Evolutionary conservation across 805 yeast species (phyloP).

Genomic region (Suhomyces vadensis): DNA sequence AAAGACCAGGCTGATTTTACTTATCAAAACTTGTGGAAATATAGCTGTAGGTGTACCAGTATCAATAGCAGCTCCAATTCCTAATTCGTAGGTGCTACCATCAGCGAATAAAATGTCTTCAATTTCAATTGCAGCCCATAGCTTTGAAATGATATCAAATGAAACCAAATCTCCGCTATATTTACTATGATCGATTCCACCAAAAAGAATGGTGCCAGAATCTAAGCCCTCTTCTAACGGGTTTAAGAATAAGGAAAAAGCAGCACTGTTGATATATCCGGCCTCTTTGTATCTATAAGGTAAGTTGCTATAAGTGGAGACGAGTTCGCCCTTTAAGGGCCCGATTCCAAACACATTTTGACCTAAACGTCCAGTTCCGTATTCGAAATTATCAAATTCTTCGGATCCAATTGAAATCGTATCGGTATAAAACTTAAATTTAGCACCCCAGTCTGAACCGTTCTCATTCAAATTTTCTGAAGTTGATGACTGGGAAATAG

Average conservation of each 20-base stretch:
- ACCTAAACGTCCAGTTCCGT: not conserved
- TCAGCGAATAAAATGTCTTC: slow-evolving; percentile 48
- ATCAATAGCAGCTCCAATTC: slow-evolving; percentile 33
- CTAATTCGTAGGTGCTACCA: slow-evolving; percentile 20
- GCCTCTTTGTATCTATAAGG: not conserved
- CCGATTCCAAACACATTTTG: not conserved
- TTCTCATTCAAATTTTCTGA: not conserved
- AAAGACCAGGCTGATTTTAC: slow-evolving; percentile 34
- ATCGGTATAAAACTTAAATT: not conserved
- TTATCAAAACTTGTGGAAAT: slow-evolving; percentile 39
- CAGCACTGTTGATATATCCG: not conserved
- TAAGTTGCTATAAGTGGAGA: not conserved
- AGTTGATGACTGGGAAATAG: not conserved
- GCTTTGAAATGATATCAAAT: slow-evolving; percentile 18
- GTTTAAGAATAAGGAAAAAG: slow-evolving; percentile 14
- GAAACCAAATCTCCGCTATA: slow-evolving; percentile 4
- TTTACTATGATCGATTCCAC: slow-evolving; percentile 17
- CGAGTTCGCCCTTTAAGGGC: not conserved
- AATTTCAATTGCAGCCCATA: slow-evolving; percentile 45
- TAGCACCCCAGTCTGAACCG: not conserved
- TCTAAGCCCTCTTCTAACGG: slow-evolving; percentile 2
- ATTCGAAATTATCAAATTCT: not conserved
- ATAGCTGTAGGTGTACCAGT: slow-evolving; percentile 40
- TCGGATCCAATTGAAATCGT: not conserved
- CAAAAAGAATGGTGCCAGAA: slow-evolving; percentile 17